Conservation (phyloP, 2,329 filamentous ascomycete genomes). For the Cryphonectria nitschkei region DNA sequence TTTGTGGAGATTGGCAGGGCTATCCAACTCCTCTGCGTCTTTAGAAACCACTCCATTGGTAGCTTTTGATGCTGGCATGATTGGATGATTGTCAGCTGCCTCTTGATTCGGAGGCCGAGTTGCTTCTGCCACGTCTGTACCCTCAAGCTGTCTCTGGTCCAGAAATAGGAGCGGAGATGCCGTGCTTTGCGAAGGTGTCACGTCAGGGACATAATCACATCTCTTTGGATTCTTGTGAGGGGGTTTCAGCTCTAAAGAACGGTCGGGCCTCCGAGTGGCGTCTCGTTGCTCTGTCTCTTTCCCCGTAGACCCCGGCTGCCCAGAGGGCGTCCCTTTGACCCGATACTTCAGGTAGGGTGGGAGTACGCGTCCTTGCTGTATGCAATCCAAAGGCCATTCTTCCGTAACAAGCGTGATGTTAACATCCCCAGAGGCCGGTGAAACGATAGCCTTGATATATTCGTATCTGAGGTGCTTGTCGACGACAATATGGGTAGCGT, state of each 20-base stretch:
- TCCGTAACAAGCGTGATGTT: conserved; percentile 65
- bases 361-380: conserved; percentile 60
- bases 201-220: conserved; percentile 44
- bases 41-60: background rate
- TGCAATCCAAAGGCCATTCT: conserved; percentile 70
- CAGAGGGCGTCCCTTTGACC: conserved; percentile 53
- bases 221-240: conserved; percentile 42
- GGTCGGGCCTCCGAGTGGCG: conserved; percentile 32
- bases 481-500: conserved; percentile 78
- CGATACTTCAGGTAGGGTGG: conserved; percentile 61
- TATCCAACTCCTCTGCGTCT: conserved; percentile 19
- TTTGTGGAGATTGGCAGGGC: background rate
- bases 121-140: background rate
- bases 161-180: background rate
- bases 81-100: too few species aligned
- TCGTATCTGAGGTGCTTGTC: conserved; percentile 69
- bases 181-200: conserved; percentile 33
- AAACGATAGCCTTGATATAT: conserved; percentile 64
- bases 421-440: conserved; percentile 35
- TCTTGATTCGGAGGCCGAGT: background rate
- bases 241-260: conserved; percentile 55
- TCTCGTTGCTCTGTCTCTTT: conserved; percentile 28
- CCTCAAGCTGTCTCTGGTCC: background rate
- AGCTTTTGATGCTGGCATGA: background rate
- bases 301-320: conserved; percentile 25